A percentile compares a stretch with the other conserved stretches of the same genome.
Evolutionary conservation across 306 rosid species (phyloP).

Genomic region (Trifolium pratense): DNA sequence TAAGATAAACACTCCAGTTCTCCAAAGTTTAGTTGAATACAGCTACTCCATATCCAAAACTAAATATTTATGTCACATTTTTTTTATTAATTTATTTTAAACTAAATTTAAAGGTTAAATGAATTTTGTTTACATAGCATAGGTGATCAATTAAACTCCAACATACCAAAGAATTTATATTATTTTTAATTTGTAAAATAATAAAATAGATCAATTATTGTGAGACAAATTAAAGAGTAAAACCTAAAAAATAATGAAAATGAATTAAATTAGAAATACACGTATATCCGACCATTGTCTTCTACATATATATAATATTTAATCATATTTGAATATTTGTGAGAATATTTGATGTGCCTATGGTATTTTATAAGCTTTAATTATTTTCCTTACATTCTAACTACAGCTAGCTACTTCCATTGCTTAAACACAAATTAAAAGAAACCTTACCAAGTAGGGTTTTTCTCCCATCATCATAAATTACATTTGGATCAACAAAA

Average conservation of each 20-base stretch:
- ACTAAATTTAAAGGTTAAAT: too few relatives aligned
- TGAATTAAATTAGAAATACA: neutral
- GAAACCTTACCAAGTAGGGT: slow-evolving; percentile 49
- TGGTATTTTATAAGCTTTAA: slow-evolving; percentile 46
- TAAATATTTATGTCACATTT: too few relatives aligned
- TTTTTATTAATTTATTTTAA: too few relatives aligned
- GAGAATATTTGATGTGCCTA: slow-evolving; percentile 56
- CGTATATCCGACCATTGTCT: slow-evolving; percentile 74
- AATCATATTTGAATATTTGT: slow-evolving; percentile 43
- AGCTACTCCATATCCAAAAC: too few relatives aligned
- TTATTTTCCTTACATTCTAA: slow-evolving; percentile 52
- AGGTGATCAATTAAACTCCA: too few relatives aligned
- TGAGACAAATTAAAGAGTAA: too few relatives aligned
- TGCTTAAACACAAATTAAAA: slow-evolving; percentile 34
- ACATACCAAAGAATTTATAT: too few relatives aligned
- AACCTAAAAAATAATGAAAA: neutral
- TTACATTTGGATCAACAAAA: slow-evolving; percentile 44
- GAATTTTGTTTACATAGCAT: too few relatives aligned
- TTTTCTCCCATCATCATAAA: slow-evolving; percentile 33
- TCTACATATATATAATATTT: slow-evolving; percentile 44
- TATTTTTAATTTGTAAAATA: too few relatives aligned
- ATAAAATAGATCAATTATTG: too few relatives aligned
- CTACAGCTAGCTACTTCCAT: slow-evolving; percentile 19
- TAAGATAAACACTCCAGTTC: too few relatives aligned
- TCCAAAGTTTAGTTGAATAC: too few relatives aligned